Conservation (phyloP, 2,329 filamentous ascomycete genomes). For the Aureobasidium pullulans region DNA sequence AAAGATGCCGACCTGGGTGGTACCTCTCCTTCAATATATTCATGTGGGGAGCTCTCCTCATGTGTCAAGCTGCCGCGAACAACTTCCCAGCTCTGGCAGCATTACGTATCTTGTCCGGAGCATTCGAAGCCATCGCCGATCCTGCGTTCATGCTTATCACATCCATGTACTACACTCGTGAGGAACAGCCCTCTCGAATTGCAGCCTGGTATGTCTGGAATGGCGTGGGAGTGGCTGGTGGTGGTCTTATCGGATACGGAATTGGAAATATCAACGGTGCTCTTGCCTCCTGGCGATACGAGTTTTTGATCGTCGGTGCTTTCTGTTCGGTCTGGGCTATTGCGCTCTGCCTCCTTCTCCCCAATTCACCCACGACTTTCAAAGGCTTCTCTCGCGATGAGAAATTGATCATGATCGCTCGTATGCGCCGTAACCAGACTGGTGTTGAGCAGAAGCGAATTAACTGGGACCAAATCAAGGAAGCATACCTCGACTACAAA, state of each 20-base stretch:
- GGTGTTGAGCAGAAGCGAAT: conserved; percentile 48
- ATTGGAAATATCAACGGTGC: conserved; percentile 53
- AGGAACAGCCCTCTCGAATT: conserved; percentile 49
- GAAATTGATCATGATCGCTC: conserved; percentile 48
- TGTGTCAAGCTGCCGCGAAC: conserved; percentile 26
- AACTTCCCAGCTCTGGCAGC: conserved; percentile 50
- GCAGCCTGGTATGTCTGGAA: conserved; percentile 56
- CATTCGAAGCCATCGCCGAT: conserved; percentile 51
- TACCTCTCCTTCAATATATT: conserved; percentile 44
- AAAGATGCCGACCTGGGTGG: conserved; percentile 44
- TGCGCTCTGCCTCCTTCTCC: conserved; percentile 49
- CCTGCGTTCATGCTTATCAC: conserved; percentile 47
- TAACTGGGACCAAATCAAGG: conserved; percentile 48
- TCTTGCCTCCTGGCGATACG: conserved; percentile 57
- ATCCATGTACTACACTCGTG: conserved; percentile 43
- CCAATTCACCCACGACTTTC: conserved; percentile 50
- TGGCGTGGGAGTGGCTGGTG: conserved; percentile 52
- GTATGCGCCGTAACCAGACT: conserved; percentile 51
- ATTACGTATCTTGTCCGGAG: conserved; percentile 50
- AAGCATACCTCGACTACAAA: conserved; percentile 53
- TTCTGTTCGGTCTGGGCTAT: conserved; percentile 55
- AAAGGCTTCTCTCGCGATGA: conserved; percentile 45
- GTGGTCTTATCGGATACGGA: conserved; percentile 47
- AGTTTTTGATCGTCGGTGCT: conserved; percentile 56
- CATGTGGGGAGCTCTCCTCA: conserved; percentile 44